Evolutionary conservation across 2,329 filamentous ascomycete genomes (phyloP).

Genomic region (Davidsoniella virescens): DNA sequence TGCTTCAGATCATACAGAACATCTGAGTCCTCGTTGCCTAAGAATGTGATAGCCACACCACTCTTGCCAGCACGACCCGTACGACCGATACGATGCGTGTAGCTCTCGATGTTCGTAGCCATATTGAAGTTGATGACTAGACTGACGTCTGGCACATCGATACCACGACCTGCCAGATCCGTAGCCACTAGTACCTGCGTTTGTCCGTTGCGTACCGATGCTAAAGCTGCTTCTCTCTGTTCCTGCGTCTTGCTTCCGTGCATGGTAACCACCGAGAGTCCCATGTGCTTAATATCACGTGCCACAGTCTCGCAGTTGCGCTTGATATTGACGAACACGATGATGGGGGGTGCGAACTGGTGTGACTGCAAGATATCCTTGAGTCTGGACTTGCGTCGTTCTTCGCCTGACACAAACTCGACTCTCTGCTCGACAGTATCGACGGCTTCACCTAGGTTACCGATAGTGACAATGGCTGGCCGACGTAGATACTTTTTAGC

Average conservation of each 20-base stretch:
- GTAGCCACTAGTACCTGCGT: constrained; percentile 89
- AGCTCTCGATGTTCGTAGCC: constrained; percentile 80
- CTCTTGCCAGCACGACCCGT: constrained; percentile 95
- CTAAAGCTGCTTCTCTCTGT: constrained; percentile 84
- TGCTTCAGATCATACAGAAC: constrained; percentile 89
- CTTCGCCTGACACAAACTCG: constrained; percentile 78
- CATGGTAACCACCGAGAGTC: constrained; percentile 75
- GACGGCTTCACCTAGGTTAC: constrained; percentile 86
- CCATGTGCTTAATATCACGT: constrained; percentile 85
- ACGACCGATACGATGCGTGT: constrained; percentile 91
- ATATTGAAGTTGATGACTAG: constrained; percentile 99
- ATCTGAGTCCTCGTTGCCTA: constrained; percentile 79
- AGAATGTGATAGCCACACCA: constrained; percentile 89
- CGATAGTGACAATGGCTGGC: constrained; percentile 86
- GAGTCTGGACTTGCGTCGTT: constrained; percentile 93
- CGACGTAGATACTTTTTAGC: constrained; percentile 92
- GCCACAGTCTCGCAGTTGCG: constrained; percentile 94
- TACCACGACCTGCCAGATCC: constrained; percentile 89
- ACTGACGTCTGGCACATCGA: constrained; percentile 86
- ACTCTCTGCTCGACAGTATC: constrained; percentile 96
- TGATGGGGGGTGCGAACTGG: constrained; percentile 77
- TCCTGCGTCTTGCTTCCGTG: constrained; percentile 97
- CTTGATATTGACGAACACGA: constrained; percentile 99
- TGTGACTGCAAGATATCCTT: constrained; percentile 69
- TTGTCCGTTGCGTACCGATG: constrained; percentile 62